Evolutionary conservation across 2,329 filamentous ascomycete species (phyloP).

Genomic region (Drechmeria coniospora): DNA sequence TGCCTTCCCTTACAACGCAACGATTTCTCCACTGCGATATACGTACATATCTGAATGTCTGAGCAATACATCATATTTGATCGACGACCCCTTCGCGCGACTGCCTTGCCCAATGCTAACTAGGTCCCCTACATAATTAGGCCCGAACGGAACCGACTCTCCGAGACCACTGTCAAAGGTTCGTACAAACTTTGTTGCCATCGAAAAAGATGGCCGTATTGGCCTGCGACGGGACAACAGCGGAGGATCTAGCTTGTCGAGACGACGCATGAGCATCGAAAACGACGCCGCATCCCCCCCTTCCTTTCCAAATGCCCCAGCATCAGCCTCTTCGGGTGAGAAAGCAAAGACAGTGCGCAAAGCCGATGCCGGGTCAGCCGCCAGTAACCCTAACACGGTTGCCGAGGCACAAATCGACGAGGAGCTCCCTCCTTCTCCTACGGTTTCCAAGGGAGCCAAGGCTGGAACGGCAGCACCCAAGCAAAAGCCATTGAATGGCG

Average conservation of each 20-base stretch:
- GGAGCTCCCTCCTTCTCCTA: no score
- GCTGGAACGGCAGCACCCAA: no score
- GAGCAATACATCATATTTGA: no score
- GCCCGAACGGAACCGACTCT: slow-evolving; percentile 27
- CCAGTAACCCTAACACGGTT: no score
- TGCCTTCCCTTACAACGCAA: no score
- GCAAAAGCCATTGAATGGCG: no score
- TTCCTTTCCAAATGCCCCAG: slow-evolving; percentile 21
- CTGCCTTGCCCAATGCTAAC: slow-evolving; percentile 10
- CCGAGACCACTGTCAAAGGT: slow-evolving; percentile 59
- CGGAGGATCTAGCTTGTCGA: slow-evolving; percentile 21
- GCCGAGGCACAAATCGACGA: no score
- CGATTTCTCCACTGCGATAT: no score
- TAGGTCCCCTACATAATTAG: slow-evolving; percentile 9
- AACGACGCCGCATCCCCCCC: slow-evolving; percentile 18
- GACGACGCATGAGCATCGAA: slow-evolving; percentile 19
- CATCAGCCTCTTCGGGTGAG: slow-evolving; percentile 12
- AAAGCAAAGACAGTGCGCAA: slow-evolving; percentile 6
- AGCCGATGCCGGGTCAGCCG: not conserved
- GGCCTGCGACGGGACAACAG: slow-evolving; percentile 30
- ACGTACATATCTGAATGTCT: not conserved
- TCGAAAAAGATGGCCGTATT: slow-evolving; percentile 49
- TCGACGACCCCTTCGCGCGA: slow-evolving; percentile 4
- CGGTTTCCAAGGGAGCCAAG: no score
- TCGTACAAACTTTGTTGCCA: slow-evolving; percentile 57